Base-by-base conservation (phyloP, 305 asterid species). In the Rubia occidens region DNA sequence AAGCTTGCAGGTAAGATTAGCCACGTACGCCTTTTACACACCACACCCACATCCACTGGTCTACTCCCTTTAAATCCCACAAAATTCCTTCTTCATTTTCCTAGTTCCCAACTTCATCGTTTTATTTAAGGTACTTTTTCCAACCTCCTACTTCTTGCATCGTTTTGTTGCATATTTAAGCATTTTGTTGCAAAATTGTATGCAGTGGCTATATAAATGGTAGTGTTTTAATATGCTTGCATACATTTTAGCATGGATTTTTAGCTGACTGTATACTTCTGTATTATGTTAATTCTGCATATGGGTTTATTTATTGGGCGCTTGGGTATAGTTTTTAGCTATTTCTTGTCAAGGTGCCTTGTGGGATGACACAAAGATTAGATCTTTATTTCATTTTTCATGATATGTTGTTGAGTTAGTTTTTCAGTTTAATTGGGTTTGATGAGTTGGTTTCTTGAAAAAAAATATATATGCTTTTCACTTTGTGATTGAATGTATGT, bases 1-100 rank as follows among this genome's bases (percentile, higher is more conserved):
- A 76, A 70, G 60, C 68, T 70, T 8, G 67, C 73, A 62, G 62
- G 42, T 40, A 44, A 44, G 58, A 69, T 64, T 60, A 11, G 86
- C 89, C 96, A 89, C 95, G 90, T 82, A 73, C 64, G 8, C 77
- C 20, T 14, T 62, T 77, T 72, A 70, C 79, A 74, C 58, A 81
- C 95, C 90, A 89, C 89, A 87, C 78, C 85, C 80, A 17, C 58
- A 51, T 51, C 58, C 58, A n/a, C 24, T 17, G 24, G 21, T 51
- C 58, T n/a, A 66, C 67, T 83, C 78, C 81, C 85, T 83, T 76
- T 76, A 84, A 81, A 81, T 79, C 67, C 70, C 71, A 26, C 62
- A 24, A 75, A 21, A 17, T 69, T 64, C 56, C 60, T 29, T 37
- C 59, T 42, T 67, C 29, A 60, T 70, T 56, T 68, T 54, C 79